These are phyloP conservation scores for Ceraceosorus bombacis DNA, from an alignment of 1,284 basidiomycete genomes.

Conservation along the genomic window DNA sequence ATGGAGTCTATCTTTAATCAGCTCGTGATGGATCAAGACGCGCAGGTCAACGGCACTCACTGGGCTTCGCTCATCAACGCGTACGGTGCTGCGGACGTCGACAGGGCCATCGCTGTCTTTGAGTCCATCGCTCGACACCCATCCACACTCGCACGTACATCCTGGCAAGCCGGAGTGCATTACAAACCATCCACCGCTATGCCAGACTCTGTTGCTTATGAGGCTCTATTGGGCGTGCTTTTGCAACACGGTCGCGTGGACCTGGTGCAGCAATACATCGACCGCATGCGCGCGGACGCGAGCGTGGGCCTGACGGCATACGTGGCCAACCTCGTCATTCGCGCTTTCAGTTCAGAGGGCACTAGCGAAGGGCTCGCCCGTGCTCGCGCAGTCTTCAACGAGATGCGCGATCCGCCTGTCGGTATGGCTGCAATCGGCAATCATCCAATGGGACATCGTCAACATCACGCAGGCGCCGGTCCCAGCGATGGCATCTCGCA, in stretches of 20 bases:
- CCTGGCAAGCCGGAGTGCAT: neutral
- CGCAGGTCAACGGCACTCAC: slow-evolving; percentile 72
- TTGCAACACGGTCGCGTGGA: slow-evolving; percentile 72
- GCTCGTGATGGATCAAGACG: slow-evolving; percentile 55
- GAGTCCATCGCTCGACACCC: slow-evolving; percentile 61
- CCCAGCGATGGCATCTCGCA: neutral
- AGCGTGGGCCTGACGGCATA: slow-evolving; percentile 88
- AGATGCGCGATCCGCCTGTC: slow-evolving; percentile 72
- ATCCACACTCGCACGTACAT: slow-evolving; percentile 38
- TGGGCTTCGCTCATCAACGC: slow-evolving; percentile 88
- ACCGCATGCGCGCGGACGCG: slow-evolving; percentile 57
- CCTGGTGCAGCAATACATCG: slow-evolving; percentile 65
- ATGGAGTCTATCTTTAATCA: slow-evolving; percentile 69
- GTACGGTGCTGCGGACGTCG: slow-evolving; percentile 72
- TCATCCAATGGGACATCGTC: slow-evolving; percentile 56
- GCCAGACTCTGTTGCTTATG: slow-evolving; percentile 80
- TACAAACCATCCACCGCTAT: slow-evolving; percentile 28
- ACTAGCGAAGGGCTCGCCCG: slow-evolving; percentile 54
- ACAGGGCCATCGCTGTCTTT: slow-evolving; percentile 70
- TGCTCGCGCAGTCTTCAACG: slow-evolving; percentile 62
- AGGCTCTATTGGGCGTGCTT: slow-evolving; percentile 81
- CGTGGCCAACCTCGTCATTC: slow-evolving; percentile 86
- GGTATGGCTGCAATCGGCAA: slow-evolving; percentile 85
- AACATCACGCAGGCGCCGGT: slow-evolving; percentile 47
- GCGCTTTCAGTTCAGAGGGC: slow-evolving; percentile 62